These are phyloP conservation scores for Solanum bulbocastanum DNA, from an alignment of 257 asterid species.

Conservation along the genomic window DNA sequence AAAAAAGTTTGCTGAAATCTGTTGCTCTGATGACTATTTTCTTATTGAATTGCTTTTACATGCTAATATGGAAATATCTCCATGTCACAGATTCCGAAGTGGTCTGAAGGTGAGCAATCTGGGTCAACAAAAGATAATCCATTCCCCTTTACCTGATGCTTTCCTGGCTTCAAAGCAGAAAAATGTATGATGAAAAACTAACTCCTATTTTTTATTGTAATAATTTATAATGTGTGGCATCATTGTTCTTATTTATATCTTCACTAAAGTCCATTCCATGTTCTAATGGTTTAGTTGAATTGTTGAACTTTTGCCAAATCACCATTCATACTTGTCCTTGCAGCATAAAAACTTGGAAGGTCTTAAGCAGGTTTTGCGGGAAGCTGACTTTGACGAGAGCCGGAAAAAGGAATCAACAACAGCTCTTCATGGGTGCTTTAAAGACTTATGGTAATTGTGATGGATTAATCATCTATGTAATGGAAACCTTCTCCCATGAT, in stretches of 20 bases:
- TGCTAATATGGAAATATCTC: background rate
- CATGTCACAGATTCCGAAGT: constrained; percentile 54
- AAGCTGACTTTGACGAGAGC: constrained; percentile 73
- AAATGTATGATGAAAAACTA: constrained; percentile 36
- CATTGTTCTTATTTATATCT: background rate
- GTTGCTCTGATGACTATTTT: background rate
- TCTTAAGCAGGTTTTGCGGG: constrained; percentile 63
- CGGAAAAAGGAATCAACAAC: constrained; percentile 74
- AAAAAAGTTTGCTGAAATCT: background rate
- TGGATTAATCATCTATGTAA: background rate
- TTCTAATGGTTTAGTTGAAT: background rate
- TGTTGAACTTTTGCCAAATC: background rate
- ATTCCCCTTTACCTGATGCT: constrained; percentile 75
- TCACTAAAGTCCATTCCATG: background rate
- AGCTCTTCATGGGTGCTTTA: constrained; percentile 75
- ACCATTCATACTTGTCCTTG: constrained; percentile 7
- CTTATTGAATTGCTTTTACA: background rate
- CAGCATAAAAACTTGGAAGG: constrained; percentile 64
- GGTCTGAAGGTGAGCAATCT: constrained; percentile 53
- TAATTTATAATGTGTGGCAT: background rate
- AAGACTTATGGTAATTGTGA: constrained; percentile 73
- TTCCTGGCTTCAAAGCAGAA: constrained; percentile 67
- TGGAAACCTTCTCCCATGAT: background rate
- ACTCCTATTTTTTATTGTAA: background rate
- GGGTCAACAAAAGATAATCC: constrained; percentile 75